Percentiles rank a stretch among this genome's conserved stretches.
Conservation (phyloP, 495 filamentous ascomycete species). For the Penicillium parvum region DNA sequence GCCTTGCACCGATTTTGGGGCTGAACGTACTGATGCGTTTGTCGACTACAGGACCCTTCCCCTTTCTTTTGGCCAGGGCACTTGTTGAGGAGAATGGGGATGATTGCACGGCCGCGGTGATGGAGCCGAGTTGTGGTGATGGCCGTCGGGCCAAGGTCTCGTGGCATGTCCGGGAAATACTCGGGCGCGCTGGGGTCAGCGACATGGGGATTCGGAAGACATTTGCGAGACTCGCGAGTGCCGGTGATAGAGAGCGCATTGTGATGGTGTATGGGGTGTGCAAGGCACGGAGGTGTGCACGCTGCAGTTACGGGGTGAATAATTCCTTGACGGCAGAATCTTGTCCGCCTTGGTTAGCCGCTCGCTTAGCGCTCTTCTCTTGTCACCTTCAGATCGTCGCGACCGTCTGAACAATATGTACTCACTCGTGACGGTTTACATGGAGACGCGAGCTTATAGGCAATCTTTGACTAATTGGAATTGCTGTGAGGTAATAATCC, state of each 20-base stretch:
- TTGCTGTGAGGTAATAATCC: too few species aligned
- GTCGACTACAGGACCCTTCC: slow-evolving; percentile 20
- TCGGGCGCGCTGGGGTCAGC: slow-evolving; percentile 27
- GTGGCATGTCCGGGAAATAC: slow-evolving; percentile 25
- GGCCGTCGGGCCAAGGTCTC: slow-evolving; percentile 23
- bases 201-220: slow-evolving; percentile 42
- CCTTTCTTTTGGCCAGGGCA: slow-evolving; percentile 33
- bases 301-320: slow-evolving; percentile 20
- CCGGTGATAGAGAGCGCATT: slow-evolving; percentile 41
- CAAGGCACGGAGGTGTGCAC: slow-evolving; percentile 4
- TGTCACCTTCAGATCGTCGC: neutral
- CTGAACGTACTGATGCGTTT: slow-evolving; percentile 48
- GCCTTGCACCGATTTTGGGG: neutral
- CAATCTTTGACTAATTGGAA: too few species aligned
- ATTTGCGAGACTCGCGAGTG: slow-evolving; percentile 43
- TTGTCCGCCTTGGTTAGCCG: slow-evolving; percentile 26
- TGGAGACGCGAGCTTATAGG: too few species aligned
- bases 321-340: slow-evolving; percentile 32
- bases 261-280: slow-evolving; percentile 20
- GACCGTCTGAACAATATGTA: too few species aligned
- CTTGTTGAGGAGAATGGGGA: slow-evolving; percentile 43
- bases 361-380: slow-evolving; percentile 30
- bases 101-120: slow-evolving; percentile 29
- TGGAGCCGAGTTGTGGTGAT: slow-evolving; percentile 23
- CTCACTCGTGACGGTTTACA: too few species aligned